Conservation (phyloP, 495 filamentous ascomycete species). For the Podospora didyma region DNA sequence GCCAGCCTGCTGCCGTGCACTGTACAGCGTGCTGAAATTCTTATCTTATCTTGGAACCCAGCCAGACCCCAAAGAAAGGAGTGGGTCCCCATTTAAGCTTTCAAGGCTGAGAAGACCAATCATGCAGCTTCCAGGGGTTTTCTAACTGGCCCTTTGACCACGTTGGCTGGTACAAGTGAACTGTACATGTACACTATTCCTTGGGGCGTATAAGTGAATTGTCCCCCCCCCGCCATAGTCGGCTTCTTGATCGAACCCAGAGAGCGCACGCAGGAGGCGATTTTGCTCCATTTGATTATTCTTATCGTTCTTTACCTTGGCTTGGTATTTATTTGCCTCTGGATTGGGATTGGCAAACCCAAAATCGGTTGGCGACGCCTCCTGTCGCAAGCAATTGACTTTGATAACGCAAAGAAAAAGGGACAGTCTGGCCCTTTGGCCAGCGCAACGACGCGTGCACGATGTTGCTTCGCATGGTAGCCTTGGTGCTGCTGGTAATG, state of each 20-base stretch:
- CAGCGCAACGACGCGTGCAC: conserved; percentile 1
- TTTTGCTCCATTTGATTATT: not conserved
- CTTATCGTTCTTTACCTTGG: not conserved
- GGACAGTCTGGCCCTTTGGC: conserved; percentile 17
- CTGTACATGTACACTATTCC: too few relatives aligned
- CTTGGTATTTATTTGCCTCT: not conserved
- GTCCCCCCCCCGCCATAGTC: not conserved
- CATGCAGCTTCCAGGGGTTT: not conserved
- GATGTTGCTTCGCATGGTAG: conserved; percentile 40
- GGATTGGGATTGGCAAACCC: too few relatives aligned
- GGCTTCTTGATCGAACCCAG: not conserved
- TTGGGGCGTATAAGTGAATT: conserved; percentile 18
- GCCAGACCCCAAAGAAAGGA: too few relatives aligned
- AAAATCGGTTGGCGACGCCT: too few relatives aligned
- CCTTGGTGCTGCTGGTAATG: conserved; percentile 40
- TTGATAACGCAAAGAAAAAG: not conserved
- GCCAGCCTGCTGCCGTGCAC: too few relatives aligned
- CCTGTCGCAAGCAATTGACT: not conserved
- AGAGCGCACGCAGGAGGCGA: too few relatives aligned
- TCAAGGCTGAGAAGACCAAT: too few relatives aligned
- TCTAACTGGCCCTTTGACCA: conserved; percentile 19
- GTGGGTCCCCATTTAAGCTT: too few relatives aligned
- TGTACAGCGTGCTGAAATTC: conserved; percentile 16
- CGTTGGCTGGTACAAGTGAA: conserved; percentile 28
- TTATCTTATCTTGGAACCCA: conserved; percentile 29